A percentile compares a stretch with the other conserved stretches of the same genome.
phyloP scores from a whole-genome alignment of 441 rosid species.

The Biscutella laevigata region DNA sequence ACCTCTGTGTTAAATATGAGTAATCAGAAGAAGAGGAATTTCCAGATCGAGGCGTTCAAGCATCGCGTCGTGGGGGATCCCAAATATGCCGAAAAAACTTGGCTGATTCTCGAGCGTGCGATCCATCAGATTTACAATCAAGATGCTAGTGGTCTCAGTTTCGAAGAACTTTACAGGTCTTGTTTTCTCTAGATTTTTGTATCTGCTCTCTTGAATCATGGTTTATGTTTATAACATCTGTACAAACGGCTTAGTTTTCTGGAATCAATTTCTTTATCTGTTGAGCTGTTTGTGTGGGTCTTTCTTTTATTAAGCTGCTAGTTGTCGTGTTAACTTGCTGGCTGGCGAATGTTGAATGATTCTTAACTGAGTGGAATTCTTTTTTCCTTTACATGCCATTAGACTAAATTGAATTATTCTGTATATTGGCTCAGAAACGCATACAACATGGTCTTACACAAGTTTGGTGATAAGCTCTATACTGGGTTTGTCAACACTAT shows the following conservation, averaged over 20 bases:
- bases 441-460: constrained; percentile 94
- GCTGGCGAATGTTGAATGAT: too few species aligned
- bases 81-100: constrained; percentile 85
- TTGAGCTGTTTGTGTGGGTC: not conserved
- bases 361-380: too few species aligned
- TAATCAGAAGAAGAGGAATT: constrained; percentile 82
- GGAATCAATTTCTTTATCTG: not conserved
- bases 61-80: constrained; percentile 94
- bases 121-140: constrained; percentile 96
- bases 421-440: constrained; percentile 59
- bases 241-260: not conserved
- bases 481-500: constrained; percentile 68
- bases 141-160: constrained; percentile 91
- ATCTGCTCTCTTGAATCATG: not conserved
- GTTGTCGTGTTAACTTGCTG: not conserved
- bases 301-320: not conserved
- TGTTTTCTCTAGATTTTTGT: not conserved
- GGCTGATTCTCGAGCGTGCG: constrained; percentile 92
- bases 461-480: constrained; percentile 86
- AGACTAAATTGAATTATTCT: constrained; percentile 1
- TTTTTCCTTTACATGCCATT: too few species aligned
- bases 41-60: constrained; percentile 94
- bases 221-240: too few species aligned
- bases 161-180: constrained; percentile 89
- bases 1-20: constrained; percentile 35